phyloP scores from a whole-genome alignment of 257 asterid species.

The Agastache rugosa region DNA sequence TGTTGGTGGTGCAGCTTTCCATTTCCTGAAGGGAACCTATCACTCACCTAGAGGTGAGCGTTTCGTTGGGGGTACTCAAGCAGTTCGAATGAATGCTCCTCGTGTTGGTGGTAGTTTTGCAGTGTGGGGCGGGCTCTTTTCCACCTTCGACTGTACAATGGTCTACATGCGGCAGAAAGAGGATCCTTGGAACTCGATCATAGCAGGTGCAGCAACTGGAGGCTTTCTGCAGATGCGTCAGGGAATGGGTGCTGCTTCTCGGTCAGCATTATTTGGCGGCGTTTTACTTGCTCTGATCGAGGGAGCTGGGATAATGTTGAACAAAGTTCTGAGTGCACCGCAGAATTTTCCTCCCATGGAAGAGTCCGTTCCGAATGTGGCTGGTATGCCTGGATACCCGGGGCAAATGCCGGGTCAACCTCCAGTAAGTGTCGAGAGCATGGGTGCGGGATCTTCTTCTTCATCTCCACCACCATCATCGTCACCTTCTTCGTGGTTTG shows the following conservation, averaged over 20 bases:
- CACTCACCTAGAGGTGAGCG: conserved; percentile 93
- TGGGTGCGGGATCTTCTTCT: conserved; percentile 43
- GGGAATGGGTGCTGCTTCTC: conserved; percentile 74
- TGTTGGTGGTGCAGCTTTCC: conserved; percentile 84
- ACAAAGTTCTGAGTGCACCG: conserved; percentile 64
- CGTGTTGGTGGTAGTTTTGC: conserved; percentile 98
- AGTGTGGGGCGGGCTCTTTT: conserved; percentile 95
- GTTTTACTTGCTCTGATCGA: conserved; percentile 82
- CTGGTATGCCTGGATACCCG: conserved; percentile 60
- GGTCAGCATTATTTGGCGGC: conserved; percentile 82
- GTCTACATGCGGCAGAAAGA: conserved; percentile 84
- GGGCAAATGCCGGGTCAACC: conserved; percentile 74
- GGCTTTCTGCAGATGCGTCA: conserved; percentile 89
- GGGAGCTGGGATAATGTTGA: conserved; percentile 87
- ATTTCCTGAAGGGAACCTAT: conserved; percentile 80
- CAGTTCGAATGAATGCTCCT: conserved; percentile 94
- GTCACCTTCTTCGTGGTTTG: conserved; percentile 77
- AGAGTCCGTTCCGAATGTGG: conserved; percentile 54
- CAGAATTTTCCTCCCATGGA: conserved; percentile 70
- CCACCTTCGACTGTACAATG: conserved; percentile 90
- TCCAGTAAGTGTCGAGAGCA: conserved; percentile 55
- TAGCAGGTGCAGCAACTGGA: conserved; percentile 96
- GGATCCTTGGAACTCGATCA: conserved; percentile 92
- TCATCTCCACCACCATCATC: conserved; percentile 42
- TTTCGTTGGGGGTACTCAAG: conserved; percentile 73